Evolutionary conservation across 73 alveolate species (phyloP).

Genomic region (Paramecium biaurelia): DNA sequence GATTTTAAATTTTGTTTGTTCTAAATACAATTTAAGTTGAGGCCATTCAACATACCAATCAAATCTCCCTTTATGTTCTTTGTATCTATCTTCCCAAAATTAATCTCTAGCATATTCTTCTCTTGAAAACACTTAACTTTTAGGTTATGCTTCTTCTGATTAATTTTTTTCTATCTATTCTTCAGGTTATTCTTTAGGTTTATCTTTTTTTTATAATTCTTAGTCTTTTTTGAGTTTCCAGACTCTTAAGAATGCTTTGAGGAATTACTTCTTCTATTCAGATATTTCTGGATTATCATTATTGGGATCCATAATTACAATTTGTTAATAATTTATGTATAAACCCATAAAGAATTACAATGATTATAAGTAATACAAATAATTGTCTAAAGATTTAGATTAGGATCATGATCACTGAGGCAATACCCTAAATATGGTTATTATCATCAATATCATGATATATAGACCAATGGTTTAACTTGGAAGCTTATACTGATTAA

Average conservation of each 20-base stretch:
- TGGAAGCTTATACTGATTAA: neutral
- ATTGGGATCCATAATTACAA: neutral
- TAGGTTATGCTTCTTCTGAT: neutral
- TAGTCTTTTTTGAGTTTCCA: neutral
- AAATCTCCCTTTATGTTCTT: slow-evolving; percentile 37
- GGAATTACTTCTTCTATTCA: neutral
- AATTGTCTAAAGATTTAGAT: neutral
- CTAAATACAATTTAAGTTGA: neutral
- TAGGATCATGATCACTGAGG: slow-evolving; percentile 13
- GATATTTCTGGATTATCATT: neutral
- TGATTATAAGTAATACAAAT: neutral
- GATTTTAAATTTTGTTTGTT: neutral
- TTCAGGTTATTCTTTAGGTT: neutral
- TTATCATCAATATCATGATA: neutral
- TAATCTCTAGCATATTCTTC: slow-evolving; percentile 23
- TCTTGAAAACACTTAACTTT: slow-evolving; percentile 1
- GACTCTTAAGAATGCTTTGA: neutral
- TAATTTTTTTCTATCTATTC: neutral
- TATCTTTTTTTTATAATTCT: neutral
- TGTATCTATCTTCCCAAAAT: slow-evolving; percentile 45
- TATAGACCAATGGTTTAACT: neutral
- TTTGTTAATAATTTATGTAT: neutral
- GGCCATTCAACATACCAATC: slow-evolving; percentile 60
- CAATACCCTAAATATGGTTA: slow-evolving; percentile 15
- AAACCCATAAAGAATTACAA: neutral